Conservation (phyloP, 1,139 yeast species). For the Zygotorulaspora mrakii region DNA sequence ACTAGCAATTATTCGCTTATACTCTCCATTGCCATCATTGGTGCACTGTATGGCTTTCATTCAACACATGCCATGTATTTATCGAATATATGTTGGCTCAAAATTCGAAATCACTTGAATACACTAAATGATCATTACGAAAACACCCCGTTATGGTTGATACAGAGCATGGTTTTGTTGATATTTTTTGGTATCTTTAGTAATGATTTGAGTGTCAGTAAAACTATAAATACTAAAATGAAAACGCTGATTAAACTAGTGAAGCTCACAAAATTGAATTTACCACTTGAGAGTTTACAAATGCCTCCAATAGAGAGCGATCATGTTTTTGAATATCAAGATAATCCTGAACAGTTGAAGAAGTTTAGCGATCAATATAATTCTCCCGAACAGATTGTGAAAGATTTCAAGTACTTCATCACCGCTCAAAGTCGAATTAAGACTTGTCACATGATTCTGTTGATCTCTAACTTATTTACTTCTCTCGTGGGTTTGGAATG, state of each 20-base stretch:
- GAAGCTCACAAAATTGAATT: conserved; percentile 68
- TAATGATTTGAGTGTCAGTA: conserved; percentile 68
- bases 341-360: conserved; percentile 37
- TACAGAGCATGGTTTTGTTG: conserved; percentile 77
- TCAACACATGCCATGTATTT: conserved; percentile 70
- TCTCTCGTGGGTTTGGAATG: conserved; percentile 63
- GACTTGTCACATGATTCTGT: conserved; percentile 74
- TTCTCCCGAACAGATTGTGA: conserved; percentile 42
- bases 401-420: conserved; percentile 70
- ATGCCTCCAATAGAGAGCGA: conserved; percentile 52
- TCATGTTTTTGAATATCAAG: conserved; percentile 34
- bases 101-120: conserved; percentile 74
- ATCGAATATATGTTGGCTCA: conserved; percentile 73
- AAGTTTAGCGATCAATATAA: conserved; percentile 34
- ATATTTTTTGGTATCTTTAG: conserved; percentile 80
- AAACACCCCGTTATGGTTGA: conserved; percentile 80
- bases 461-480: conserved; percentile 67
- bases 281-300: conserved; percentile 60
- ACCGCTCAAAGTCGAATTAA: conserved; percentile 81
- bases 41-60: conserved; percentile 83
- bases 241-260: conserved; percentile 76
- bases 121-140: conserved; percentile 52
- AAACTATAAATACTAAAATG: conserved; percentile 70
- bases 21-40: conserved; percentile 82
- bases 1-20: conserved; percentile 67